Base-by-base conservation (phyloP, 129 eudicot genomes). In the Flaveria linearis region DNA sequence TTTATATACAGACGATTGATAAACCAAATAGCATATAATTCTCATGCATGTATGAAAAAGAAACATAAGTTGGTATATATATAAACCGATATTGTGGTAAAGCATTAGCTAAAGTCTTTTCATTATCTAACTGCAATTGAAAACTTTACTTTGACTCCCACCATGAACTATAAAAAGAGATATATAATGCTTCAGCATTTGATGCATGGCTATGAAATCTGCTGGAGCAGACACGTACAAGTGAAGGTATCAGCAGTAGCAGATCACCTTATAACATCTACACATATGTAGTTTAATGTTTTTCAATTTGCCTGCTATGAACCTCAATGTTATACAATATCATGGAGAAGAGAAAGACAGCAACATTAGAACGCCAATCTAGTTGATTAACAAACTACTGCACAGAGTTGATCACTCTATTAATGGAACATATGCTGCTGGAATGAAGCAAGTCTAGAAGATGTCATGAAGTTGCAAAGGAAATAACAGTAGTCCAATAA, bases 221-320 rank as follows among this genome's bases (percentile, higher is more conserved):
- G 60, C 8, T 58, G 65, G 16, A 74, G 58, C 69, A 74, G 68
- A 72, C 66, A 53, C 11, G 33, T 71, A 30, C 13, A 49, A 50
- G 45, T 26, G 53, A 72, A 41, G 39, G 52, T 72, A 53, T 33
- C 76, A 72, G 51, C 76, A 72, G 51, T 43, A 60, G 70, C 69
- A 60, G 58, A 74, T 74, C 70, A 25, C 68, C 57, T 60, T 60
- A 42, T 14, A 25, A 43, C 78, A 45, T 58, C 49, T 52, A 55
- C 23, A 41, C 53, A 18, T 68, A 16, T 9, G 9, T 43, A 68
- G 45, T 53, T 73, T 55, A 73, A 56, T 56, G 49, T 26, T 49
- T 18, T 51, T 56, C 77, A 39, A 72, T 55, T 72, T 39, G 28
- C 68, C 68, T 33, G 49, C 15, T 43, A 57, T 14, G 10, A 39